phyloP scores from a whole-genome alignment of 768 basidiomycete genomes.

The Leccinum uliginosum region DNA sequence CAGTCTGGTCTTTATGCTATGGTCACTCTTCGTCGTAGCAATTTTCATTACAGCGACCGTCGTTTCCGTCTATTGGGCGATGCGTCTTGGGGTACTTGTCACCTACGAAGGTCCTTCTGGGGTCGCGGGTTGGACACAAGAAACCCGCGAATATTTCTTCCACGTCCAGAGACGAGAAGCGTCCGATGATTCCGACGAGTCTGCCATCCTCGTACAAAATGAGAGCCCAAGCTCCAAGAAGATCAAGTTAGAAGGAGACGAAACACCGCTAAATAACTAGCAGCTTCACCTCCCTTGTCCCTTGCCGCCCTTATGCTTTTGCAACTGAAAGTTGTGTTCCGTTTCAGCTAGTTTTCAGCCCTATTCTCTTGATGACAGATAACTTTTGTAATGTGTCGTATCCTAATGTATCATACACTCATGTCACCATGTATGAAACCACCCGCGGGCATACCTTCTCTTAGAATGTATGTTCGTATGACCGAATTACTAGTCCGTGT shows the following conservation, averaged over 20 bases:
- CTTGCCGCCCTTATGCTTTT: neutral
- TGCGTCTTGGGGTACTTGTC: constrained; percentile 33
- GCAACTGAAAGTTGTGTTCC: neutral
- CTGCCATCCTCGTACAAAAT: constrained; percentile 19
- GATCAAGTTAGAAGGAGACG: constrained; percentile 23
- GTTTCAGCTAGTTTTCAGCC: neutral
- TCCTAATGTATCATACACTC: constrained; percentile 14
- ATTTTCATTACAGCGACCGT: constrained; percentile 30
- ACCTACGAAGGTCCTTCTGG: constrained; percentile 32
- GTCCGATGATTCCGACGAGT: constrained; percentile 24
- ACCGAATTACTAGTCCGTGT: neutral
- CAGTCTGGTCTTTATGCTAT: constrained; percentile 30
- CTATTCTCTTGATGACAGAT: neutral
- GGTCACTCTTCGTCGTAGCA: constrained; percentile 32
- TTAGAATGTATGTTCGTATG: neutral
- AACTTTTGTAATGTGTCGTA: neutral
- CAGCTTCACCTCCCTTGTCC: neutral
- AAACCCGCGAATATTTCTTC: constrained; percentile 25
- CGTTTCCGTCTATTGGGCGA: constrained; percentile 30
- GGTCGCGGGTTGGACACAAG: constrained; percentile 27
- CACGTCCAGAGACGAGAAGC: constrained; percentile 12
- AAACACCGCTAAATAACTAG: constrained; percentile 1
- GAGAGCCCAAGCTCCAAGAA: constrained; percentile 17
- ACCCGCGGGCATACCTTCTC: neutral
- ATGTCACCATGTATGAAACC: constrained; percentile 4